Evolutionary conservation across 208 protist species (phyloP), one percentile per base, ranked within the genome.

Genomic region (Balamuthia mandrillaris): DNA sequence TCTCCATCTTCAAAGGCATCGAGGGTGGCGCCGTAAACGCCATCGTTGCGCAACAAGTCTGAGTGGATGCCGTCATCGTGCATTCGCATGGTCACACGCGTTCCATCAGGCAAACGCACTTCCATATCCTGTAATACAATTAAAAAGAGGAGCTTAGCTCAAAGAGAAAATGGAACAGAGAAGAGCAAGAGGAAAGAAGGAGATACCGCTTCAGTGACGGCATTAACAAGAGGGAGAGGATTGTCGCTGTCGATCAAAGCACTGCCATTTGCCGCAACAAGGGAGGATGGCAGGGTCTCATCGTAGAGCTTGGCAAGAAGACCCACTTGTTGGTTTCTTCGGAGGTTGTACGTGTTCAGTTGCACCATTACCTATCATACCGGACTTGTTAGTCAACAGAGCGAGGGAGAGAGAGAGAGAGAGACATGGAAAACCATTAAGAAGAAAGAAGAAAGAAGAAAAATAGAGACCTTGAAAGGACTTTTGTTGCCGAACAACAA

Each of bases 51-150:
- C 1, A 18, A 21, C 24, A 37, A n/a, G 47, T 88, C 87, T 29
- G 31, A n/a, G 31, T 88, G 56, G 7, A 78, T 12, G 63, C 88
- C 88, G 65, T 91, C 88, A 35, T 89, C 87, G 52, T 44, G 54
- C 87, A 90, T 91, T 42, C 35, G 33, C 60, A 90, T 41, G 0
- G 47, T 31, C 39, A 45, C 24, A 27, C 37, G 29, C 16, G 42
- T 21, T 29, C 85, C 87, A 31, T 63, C 52, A 45, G 85, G 87
- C 2, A 56, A 21, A 18, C 29, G 37, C n/a, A 89, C 27, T 29
- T 77, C 35, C 1, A 89, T 87, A 10, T 65, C 12, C 12, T 56
- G n/a, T 18, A 56, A 24, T n/a, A 56, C 49, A 56, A 56, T 56
- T 18, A 18, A 56, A 24, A 56, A n/a, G 49, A 56, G n/a, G 49